These are phyloP conservation scores for Termitomyces sp. DNA, from an alignment of 768 basidiomycete species.

Conservation along the genomic window DNA sequence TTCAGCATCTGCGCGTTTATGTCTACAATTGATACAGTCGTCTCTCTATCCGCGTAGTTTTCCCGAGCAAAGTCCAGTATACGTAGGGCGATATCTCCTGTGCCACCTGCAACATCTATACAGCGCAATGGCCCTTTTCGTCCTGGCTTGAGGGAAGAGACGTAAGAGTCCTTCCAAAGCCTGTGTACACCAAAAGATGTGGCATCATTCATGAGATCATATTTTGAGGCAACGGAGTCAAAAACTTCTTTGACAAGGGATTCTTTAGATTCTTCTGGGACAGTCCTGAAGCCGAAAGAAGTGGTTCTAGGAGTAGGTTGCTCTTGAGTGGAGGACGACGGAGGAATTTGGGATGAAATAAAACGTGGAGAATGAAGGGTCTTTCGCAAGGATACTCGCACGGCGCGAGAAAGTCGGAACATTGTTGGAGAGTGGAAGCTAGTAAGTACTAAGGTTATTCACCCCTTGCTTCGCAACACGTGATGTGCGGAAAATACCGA, in stretches of 20 bases:
- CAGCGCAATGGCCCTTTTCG: slow-evolving; percentile 71
- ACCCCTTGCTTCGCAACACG: no score
- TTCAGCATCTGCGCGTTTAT: slow-evolving; percentile 95
- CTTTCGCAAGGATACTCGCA: slow-evolving; percentile 7
- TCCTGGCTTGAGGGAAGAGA: slow-evolving; percentile 73
- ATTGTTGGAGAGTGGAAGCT: slow-evolving; percentile 1
- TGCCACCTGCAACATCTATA: slow-evolving; percentile 96
- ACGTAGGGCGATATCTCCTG: slow-evolving; percentile 93
- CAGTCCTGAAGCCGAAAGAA: slow-evolving; percentile 91
- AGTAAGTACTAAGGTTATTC: no score
- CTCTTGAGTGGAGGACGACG: slow-evolving; percentile 4
- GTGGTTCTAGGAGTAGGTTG: slow-evolving; percentile 43
- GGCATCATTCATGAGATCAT: slow-evolving; percentile 99
- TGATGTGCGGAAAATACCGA: no score
- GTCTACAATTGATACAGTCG: slow-evolving; percentile 85
- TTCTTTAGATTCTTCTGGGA: slow-evolving; percentile 87
- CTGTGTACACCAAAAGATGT: slow-evolving; percentile 95
- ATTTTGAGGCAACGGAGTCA: slow-evolving; percentile 90
- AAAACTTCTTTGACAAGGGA: slow-evolving; percentile 90
- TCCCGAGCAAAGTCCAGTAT: slow-evolving; percentile 90
- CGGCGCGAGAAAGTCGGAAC: slow-evolving; percentile 8
- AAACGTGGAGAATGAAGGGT: background rate
- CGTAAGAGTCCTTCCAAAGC: slow-evolving; percentile 93
- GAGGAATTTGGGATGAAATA: slow-evolving; percentile 19
- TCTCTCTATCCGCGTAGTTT: slow-evolving; percentile 86